A percentile compares a stretch with the other conserved stretches of the same genome.
phyloP scores from a whole-genome alignment of 768 basidiomycete genomes.

The Mycena sanguinolenta region DNA sequence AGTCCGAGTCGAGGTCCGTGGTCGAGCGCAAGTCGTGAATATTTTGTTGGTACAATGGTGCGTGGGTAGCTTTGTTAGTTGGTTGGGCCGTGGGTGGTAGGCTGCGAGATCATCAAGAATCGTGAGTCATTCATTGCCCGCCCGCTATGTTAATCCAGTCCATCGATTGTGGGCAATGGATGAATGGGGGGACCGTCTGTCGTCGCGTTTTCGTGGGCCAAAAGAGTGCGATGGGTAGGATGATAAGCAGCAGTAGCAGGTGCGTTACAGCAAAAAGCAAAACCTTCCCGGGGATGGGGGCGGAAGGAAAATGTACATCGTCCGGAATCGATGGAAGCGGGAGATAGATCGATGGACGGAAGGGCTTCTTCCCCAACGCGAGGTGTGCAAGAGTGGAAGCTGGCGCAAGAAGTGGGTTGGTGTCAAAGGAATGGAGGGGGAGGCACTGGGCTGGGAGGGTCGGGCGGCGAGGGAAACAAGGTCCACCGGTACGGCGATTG shows the following conservation, averaged over 20 bases:
- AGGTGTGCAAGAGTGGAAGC: constrained; percentile 23
- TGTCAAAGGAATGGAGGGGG: not conserved
- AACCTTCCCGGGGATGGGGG: constrained; percentile 1
- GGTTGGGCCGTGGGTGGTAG: constrained; percentile 9
- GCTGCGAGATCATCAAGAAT: constrained; percentile 35
- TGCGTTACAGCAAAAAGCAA: not conserved
- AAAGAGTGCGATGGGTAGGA: constrained; percentile 26
- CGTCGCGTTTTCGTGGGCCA: constrained; percentile 28
- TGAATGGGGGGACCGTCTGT: constrained; percentile 17
- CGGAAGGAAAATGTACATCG: not conserved
- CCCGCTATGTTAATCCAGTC: not conserved
- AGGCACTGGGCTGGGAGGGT: not conserved
- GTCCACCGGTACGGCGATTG: constrained; percentile 19
- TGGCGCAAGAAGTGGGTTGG: constrained; percentile 15
- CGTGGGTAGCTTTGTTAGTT: not conserved
- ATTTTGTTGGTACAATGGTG: constrained; percentile 23
- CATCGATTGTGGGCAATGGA: constrained; percentile 12
- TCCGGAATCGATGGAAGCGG: constrained; percentile 15
- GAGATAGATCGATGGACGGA: constrained; percentile 17
- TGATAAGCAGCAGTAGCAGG: not conserved
- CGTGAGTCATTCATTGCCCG: constrained; percentile 19
- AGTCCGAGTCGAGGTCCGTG: not conserved
- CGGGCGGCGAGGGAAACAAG: constrained; percentile 15
- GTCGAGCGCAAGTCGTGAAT: not conserved
- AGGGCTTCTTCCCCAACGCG: constrained; percentile 20